Conservation (phyloP, 2,329 filamentous ascomycete species). For the Ilyonectria robusta region DNA sequence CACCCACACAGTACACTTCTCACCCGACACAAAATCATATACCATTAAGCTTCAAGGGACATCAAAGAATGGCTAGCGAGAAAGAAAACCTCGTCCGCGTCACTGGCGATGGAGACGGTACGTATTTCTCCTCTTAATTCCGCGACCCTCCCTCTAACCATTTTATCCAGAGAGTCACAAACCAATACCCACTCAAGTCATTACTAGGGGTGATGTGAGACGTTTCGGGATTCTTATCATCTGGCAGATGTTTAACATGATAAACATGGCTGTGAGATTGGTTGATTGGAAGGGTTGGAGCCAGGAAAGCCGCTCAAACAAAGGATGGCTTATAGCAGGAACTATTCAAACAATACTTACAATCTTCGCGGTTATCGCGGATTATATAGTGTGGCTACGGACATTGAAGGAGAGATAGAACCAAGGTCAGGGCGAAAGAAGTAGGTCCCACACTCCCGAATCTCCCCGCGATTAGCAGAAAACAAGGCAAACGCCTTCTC, state of each 20-base stretch:
- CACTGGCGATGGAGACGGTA: background rate
- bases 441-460: too few species aligned
- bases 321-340: background rate
- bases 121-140: background rate
- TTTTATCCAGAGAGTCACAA: background rate
- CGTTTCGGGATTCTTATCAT: background rate
- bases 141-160: background rate
- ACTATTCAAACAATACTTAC: constrained; percentile 1
- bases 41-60: background rate
- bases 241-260: constrained; percentile 7
- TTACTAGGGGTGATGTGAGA: background rate
- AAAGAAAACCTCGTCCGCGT: background rate
- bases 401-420: background rate
- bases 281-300: constrained; percentile 1
- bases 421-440: background rate
- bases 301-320: background rate
- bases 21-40: background rate
- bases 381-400: background rate
- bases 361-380: background rate
- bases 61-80: background rate
- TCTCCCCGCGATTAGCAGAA: too few species aligned
- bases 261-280: constrained; percentile 3
- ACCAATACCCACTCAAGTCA: background rate
- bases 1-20: background rate
- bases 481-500: too few species aligned